A percentile compares a stretch with the other conserved stretches of the same genome.
phyloP scores from a whole-genome alignment of 495 filamentous ascomycete species.

The Penicillium subrubescens region DNA sequence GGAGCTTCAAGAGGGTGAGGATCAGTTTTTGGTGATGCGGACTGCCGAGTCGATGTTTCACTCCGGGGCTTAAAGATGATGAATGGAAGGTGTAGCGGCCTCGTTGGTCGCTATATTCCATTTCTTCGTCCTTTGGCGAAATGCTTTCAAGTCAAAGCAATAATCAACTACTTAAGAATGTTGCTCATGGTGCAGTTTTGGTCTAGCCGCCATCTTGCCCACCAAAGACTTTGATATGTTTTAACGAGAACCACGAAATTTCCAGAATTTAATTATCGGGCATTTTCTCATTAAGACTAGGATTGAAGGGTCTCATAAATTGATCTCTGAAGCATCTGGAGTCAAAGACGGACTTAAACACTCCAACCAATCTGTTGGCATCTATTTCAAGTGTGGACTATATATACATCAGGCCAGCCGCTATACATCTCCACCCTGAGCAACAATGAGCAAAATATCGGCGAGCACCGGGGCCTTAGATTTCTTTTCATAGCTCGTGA shows the following conservation, averaged over 20 bases:
- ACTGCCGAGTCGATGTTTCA: constrained; percentile 37
- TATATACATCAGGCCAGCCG: background rate
- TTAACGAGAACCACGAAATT: background rate
- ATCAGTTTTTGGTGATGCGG: constrained; percentile 56
- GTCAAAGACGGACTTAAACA: no score
- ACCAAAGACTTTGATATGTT: background rate
- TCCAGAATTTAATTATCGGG: background rate
- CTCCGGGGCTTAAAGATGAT: background rate
- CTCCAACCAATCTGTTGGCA: no score
- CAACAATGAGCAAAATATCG: constrained; percentile 10
- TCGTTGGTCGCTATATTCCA: background rate
- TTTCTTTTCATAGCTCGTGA: background rate
- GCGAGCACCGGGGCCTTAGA: constrained; percentile 10
- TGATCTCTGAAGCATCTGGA: background rate
- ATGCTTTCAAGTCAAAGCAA: no score
- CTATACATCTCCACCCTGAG: background rate
- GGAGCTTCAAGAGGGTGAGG: constrained; percentile 62
- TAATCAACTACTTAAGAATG: no score
- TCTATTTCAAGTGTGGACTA: background rate
- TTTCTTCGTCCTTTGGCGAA: background rate
- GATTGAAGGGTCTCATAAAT: background rate
- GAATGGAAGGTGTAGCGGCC: background rate
- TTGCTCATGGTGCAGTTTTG: no score
- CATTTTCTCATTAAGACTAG: background rate
- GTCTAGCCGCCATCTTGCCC: no score